Conservation (phyloP, 148 eudicot genomes). For the Rhododendron williamsianum region DNA sequence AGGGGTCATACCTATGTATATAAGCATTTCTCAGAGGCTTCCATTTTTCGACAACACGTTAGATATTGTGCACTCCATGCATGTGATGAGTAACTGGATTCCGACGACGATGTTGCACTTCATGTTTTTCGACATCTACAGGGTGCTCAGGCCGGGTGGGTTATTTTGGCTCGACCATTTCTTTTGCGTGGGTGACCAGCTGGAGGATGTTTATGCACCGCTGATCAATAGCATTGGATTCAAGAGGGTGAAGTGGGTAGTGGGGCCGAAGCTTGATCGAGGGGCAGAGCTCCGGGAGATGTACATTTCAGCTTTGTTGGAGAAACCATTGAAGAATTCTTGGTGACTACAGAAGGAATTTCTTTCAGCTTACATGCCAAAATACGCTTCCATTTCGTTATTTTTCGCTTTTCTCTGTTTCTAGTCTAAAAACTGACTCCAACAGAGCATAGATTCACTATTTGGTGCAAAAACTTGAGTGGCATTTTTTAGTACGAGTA, state of each 20-base stretch:
- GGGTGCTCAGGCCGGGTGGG: conserved; percentile 40
- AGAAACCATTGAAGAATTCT: conserved; percentile 41
- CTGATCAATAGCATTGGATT: conserved; percentile 35
- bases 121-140: conserved; percentile 27
- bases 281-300: conserved; percentile 34
- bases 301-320: conserved; percentile 46
- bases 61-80: conserved; percentile 41
- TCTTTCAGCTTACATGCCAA: background rate
- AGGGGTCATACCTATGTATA: conserved; percentile 35
- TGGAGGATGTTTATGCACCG: conserved; percentile 29
- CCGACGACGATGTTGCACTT: conserved; percentile 21
- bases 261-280: conserved; percentile 36
- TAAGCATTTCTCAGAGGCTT: conserved; percentile 32
- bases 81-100: conserved; percentile 39
- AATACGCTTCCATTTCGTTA: background rate
- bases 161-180: conserved; percentile 40
- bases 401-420: background rate
- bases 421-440: background rate
- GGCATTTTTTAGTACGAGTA: background rate
- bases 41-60: conserved; percentile 41
- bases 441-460: background rate
- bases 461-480: too few relatives aligned
- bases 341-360: conserved; percentile 18
- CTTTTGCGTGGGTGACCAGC: conserved; percentile 34
- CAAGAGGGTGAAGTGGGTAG: conserved; percentile 35